phyloP scores from a whole-genome alignment of 1,284 basidiomycete species.

The Sporisorium sorghi region DNA sequence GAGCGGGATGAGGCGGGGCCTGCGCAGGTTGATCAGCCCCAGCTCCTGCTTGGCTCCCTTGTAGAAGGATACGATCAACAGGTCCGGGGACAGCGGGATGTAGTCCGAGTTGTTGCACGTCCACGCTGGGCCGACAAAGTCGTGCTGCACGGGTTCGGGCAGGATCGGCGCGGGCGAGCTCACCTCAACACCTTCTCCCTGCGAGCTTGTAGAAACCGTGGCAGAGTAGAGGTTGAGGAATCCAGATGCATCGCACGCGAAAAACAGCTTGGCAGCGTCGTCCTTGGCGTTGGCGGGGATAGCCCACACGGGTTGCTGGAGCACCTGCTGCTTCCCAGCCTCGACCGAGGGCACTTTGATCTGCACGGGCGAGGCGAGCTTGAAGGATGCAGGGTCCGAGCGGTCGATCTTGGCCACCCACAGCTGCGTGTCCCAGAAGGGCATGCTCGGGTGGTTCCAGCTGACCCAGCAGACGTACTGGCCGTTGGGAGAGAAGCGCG shows the following conservation, averaged over 20 bases:
- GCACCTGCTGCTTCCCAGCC: conserved; percentile 44
- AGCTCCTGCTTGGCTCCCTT: conserved; percentile 35
- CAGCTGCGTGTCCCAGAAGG: conserved; percentile 79
- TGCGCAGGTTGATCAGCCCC: conserved; percentile 46
- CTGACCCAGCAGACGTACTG: conserved; percentile 77
- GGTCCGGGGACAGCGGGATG: conserved; percentile 40
- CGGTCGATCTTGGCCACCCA: conserved; percentile 72
- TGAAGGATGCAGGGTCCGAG: conserved; percentile 15
- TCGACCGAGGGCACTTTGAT: conserved; percentile 24
- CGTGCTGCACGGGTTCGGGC: conserved; percentile 72
- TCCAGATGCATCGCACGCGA: conserved; percentile 77
- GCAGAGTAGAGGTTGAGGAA: conserved; percentile 78
- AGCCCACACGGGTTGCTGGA: conserved; percentile 73
- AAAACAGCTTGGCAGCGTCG: conserved; percentile 74
- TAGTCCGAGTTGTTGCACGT: conserved; percentile 69
- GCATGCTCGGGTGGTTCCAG: conserved; percentile 82
- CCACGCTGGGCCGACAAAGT: conserved; percentile 77
- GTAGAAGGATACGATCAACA: conserved; percentile 43
- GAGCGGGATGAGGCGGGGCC: conserved; percentile 37
- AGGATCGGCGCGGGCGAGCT: conserved; percentile 69
- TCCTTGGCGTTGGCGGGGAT: conserved; percentile 61
- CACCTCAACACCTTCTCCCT: neutral
- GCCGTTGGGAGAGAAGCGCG: conserved; percentile 78
- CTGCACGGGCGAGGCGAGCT: conserved; percentile 17
- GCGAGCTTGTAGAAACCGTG: conserved; percentile 29